Conservation (phyloP, 2,329 filamentous ascomycete species). For the Thelonectria rubi region DNA sequence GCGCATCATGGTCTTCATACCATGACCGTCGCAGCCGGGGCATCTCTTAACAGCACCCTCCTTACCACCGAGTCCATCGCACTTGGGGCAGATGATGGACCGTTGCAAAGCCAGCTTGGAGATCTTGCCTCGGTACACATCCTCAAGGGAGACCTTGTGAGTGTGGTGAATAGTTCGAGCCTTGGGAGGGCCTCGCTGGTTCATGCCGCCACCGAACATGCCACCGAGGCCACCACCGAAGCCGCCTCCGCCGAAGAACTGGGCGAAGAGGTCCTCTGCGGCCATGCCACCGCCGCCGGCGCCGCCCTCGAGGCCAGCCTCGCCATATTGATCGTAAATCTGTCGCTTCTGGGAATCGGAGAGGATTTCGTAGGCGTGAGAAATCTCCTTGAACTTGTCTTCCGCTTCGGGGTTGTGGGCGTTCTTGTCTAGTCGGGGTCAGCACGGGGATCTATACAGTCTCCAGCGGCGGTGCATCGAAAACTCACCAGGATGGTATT, state of each 20-base stretch:
- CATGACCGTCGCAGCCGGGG: conserved; percentile 86
- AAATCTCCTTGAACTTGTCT: conserved; percentile 98
- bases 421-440: conserved; percentile 81
- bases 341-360: conserved; percentile 91
- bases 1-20: conserved; percentile 99
- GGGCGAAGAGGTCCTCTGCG: conserved; percentile 93
- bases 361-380: conserved; percentile 93
- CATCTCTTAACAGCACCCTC: conserved; percentile 97
- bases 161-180: conserved; percentile 97
- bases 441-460: conserved; percentile 14
- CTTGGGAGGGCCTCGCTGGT: conserved; percentile 82
- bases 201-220: conserved; percentile 82
- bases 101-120: conserved; percentile 98
- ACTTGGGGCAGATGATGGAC: conserved; percentile 95
- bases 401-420: conserved; percentile 90
- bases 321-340: conserved; percentile 96
- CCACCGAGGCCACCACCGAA: conserved; percentile 66
- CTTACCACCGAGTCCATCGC: conserved; percentile 93
- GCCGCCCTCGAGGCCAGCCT: conserved; percentile 93
- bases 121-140: conserved; percentile 97
- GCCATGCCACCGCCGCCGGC: conserved; percentile 86
- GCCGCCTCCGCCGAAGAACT: conserved; percentile 86
- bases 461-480: not conserved
- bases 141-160: conserved; percentile 97
- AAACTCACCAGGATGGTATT: conserved; percentile 81